Conservation (phyloP, 2,329 filamentous ascomycete species). For the Tolypocladium sp. region DNA sequence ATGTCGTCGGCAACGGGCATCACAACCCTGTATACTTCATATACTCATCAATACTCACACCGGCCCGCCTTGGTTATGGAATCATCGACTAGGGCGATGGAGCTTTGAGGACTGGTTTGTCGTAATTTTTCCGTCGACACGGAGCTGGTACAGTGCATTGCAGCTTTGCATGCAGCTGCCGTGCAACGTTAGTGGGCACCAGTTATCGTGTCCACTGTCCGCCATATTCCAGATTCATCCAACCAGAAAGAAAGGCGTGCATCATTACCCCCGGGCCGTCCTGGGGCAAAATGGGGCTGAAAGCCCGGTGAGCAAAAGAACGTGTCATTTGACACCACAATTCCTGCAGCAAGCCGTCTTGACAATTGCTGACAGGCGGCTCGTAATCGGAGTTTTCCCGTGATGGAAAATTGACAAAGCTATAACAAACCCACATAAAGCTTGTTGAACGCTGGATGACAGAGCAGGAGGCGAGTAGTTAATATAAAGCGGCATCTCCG, state of each 20-base stretch:
- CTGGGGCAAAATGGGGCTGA: neutral
- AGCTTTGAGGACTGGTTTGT: too few species aligned
- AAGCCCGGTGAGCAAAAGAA: neutral
- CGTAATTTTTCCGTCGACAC: neutral
- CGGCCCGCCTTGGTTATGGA: neutral
- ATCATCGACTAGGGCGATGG: neutral
- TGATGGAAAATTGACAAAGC: neutral
- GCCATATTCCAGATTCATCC: neutral
- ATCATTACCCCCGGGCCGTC: neutral
- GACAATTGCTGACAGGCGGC: neutral
- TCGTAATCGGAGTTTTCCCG: neutral
- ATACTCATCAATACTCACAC: neutral
- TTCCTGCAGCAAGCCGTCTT: neutral
- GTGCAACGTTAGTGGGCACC: neutral
- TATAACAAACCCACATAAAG: neutral
- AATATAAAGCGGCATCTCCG: neutral
- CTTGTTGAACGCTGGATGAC: neutral
- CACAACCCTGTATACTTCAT: neutral
- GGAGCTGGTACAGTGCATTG: neutral
- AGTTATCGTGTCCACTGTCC: neutral
- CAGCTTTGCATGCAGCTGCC: neutral
- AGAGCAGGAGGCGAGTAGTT: neutral
- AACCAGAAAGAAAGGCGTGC: neutral
- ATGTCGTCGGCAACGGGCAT: neutral
- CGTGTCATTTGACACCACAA: neutral